Evolutionary conservation across 2,329 filamentous ascomycete genomes (phyloP), one percentile per base, ranked within the genome.

Genomic region (Fonsecaea pugnacius): DNA sequence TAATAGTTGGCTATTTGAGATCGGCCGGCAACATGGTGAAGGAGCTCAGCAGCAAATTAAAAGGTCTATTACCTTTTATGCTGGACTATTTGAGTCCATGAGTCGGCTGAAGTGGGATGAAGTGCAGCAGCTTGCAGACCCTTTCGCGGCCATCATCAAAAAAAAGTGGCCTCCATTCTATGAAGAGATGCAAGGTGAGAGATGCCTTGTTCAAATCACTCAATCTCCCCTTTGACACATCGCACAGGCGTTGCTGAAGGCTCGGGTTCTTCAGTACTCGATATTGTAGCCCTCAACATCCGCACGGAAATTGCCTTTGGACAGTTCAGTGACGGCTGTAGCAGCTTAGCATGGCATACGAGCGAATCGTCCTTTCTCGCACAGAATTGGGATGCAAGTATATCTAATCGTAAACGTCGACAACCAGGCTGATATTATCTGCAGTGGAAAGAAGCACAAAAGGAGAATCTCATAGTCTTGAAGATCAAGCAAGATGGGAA

Each of bases 271-370:
- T 71, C 77, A 7, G 62, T 85, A 0, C 73, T 81, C 5, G 81
- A 83, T 32, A 84, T 87, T 46, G 74, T 87, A 3, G 84, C 85
- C 0, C 71, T 86, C 52, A 87, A 87, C 65, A 82, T 85, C 32
- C 79, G 85, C 4, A 86, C 83, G 0, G 84, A 87, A 71, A 85
- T 87, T 53, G 80, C 83, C 0, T 10, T 36, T 9, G 33, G 33
- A 9, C 70, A 81, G 52, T 85, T 84, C 65, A 80, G 75, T 36
- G 84, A 87, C 70, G 85, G 84, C 9, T 87, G 85, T 68, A 86
- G 84, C 2, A 78, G 80, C 27, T 69, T 87, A 4, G 78, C 78
- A 4, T 86, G 82, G 82, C 76, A 78, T 48, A 81, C 77, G 3
- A 65, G 59, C 0, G 69, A 72, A 1, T 58, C 67, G 9, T 66